Evolutionary conservation across 208 protist species (phyloP).

Genomic region (Spongospora subterranea): DNA sequence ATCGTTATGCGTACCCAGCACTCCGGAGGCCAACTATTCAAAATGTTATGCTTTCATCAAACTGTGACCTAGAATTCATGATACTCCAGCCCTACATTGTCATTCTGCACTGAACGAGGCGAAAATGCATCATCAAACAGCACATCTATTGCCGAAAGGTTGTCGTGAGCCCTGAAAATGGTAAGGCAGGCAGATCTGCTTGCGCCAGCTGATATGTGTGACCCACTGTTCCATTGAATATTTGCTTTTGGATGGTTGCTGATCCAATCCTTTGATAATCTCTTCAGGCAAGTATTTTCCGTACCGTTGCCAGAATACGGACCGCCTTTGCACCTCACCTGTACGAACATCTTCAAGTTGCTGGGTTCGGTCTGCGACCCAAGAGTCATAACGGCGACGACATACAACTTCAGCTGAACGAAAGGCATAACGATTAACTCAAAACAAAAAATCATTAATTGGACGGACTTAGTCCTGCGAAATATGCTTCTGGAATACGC

Average conservation of each 20-base stretch:
- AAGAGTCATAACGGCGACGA: not conserved
- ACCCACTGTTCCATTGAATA: no score
- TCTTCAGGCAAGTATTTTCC: not conserved
- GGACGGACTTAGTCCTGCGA: not conserved
- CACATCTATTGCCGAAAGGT: no score
- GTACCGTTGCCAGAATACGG: not conserved
- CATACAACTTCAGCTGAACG: conserved; percentile 9
- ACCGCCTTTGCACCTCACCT: conserved; percentile 8
- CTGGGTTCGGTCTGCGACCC: not conserved
- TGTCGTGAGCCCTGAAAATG: no score
- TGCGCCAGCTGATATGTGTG: no score
- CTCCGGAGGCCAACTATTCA: no score
- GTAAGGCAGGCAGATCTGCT: no score
- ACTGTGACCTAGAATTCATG: no score
- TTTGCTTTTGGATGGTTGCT: not conserved
- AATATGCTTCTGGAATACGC: conserved; percentile 38
- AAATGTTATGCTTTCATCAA: no score
- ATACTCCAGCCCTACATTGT: no score
- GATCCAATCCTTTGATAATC: not conserved
- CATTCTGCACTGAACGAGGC: no score
- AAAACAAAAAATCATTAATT: not conserved
- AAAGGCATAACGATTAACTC: not conserved
- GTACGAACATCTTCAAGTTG: not conserved
- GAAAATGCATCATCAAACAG: no score
- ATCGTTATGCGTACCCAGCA: no score